Base-by-base conservation (phyloP, 192 early-diverging fungal genomes). In the Entomortierella lignicola region DNA sequence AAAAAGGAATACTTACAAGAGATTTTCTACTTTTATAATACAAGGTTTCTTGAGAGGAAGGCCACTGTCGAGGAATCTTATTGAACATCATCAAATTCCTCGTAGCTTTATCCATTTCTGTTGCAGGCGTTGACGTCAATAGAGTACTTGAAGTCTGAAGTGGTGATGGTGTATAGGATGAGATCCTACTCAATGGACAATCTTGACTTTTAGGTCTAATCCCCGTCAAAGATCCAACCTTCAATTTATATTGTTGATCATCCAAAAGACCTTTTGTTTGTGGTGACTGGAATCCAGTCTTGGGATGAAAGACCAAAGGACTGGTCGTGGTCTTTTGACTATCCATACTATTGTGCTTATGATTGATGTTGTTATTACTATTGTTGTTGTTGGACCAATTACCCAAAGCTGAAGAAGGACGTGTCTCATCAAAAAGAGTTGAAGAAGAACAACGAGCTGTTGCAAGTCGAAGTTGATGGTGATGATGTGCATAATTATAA, bases 1-100 rank as follows among this genome's bases (percentile, higher is more conserved):
- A n/a, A n/a, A n/a, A n/a, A n/a, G n/a, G n/a, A 50, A 17, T 10
- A 50, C 21, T 50, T 50, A 50, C 47, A 64, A 77, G 60, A 1
- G 61, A 55, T 44, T 69, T 79, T 50, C 0, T 65, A 7, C 32
- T 41, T 42, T 64, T 57, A 13, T 66, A 57, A 55, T 70, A 67
- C 30, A 79, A 70, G 41, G 75, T 79, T 42, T 79, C 75, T 47
- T 79, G 75, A 0, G 75, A 79, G 31, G 75, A 57, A 10, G 75
- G 75, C 75, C 75, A 79, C 23, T 79, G 75, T 20, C 75, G 60
- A 2, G 75, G 75, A 42, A 79, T 79, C 57, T 79, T 55, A 51
- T 79, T 79, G 21, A 79, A 79, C 12, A 70, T 70, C 75, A 79
- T 79, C 44, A 79, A 27, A 39, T 79, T 79, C 63, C 66, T 79